Evolutionary conservation across 2,329 filamentous ascomycete species (phyloP).

Genomic region (Blumeriella jaapii): DNA sequence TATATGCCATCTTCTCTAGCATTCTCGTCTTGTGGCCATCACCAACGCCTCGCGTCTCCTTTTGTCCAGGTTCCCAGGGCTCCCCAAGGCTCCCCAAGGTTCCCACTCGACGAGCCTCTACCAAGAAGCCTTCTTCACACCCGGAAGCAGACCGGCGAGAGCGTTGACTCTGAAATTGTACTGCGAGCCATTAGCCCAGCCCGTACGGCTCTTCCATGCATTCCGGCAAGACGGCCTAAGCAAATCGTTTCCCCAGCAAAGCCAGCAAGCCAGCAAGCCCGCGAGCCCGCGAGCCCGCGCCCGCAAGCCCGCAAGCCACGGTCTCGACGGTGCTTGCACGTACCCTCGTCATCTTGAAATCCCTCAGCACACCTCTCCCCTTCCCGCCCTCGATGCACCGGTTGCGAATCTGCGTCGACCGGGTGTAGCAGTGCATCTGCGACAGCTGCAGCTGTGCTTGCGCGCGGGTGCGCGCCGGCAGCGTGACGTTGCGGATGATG

Average conservation of each 20-base stretch:
- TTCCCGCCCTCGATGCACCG: conserved; percentile 88
- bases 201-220: not conserved
- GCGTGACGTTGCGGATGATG: conserved; percentile 83
- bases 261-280: too few species aligned
- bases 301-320: too few species aligned
- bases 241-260: not conserved
- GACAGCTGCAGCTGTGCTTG: conserved; percentile 87
- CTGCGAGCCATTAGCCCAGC: conserved; percentile 35
- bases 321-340: too few species aligned
- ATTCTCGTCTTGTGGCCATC: too few species aligned
- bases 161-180: conserved; percentile 90
- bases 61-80: too few species aligned
- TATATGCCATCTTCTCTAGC: too few species aligned
- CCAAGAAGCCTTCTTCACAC: conserved; percentile 95
- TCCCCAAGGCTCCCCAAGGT: too few species aligned
- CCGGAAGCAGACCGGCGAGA: conserved; percentile 71
- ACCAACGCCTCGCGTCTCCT: too few species aligned
- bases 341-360: conserved; percentile 87
- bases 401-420: conserved; percentile 88
- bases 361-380: conserved; percentile 77
- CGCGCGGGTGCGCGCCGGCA: conserved; percentile 70
- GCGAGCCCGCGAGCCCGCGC: too few species aligned
- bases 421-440: conserved; percentile 93
- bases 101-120: conserved; percentile 34
- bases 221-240: not conserved